Conservation (phyloP, 768 basidiomycete species). For the Pilatotrama ljubarskyi region DNA sequence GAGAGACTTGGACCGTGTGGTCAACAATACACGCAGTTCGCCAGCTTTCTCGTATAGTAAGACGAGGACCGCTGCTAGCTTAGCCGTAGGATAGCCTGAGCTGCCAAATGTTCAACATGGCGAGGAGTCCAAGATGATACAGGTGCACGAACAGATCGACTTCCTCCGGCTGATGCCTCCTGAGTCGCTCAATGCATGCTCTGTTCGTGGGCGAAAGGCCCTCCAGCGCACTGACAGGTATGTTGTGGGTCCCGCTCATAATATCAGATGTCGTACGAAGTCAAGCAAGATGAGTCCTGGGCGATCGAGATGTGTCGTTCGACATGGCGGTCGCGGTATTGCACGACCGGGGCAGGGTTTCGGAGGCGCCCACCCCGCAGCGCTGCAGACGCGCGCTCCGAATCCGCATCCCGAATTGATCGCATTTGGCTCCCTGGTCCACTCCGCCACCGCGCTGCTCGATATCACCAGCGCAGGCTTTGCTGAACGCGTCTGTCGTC, state of each 20-base stretch:
- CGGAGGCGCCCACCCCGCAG: not conserved
- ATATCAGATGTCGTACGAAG: not conserved
- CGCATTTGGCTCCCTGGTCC: slow-evolving; percentile 2
- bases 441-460: not conserved
- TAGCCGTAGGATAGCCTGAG: slow-evolving; percentile 38
- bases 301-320: slow-evolving; percentile 3
- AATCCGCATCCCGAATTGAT: slow-evolving; percentile 2
- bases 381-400: slow-evolving; percentile 4
- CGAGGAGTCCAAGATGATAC: slow-evolving; percentile 1
- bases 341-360: not conserved
- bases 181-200: slow-evolving; percentile 43
- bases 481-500: no score
- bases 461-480: no score
- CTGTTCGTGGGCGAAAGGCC: slow-evolving; percentile 22
- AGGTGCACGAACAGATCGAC: slow-evolving; percentile 56
- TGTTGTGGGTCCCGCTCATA: not conserved
- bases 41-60: slow-evolving; percentile 74
- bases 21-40: slow-evolving; percentile 73
- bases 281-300: not conserved
- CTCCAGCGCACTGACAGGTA: slow-evolving; percentile 9
- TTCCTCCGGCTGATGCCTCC: slow-evolving; percentile 31
- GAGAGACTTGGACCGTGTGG: slow-evolving; percentile 78
- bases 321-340: not conserved
- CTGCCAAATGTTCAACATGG: slow-evolving; percentile 27
- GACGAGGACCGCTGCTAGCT: slow-evolving; percentile 76